Conservation (phyloP, 179 eudicot species). For the Camellia oleifera region DNA sequence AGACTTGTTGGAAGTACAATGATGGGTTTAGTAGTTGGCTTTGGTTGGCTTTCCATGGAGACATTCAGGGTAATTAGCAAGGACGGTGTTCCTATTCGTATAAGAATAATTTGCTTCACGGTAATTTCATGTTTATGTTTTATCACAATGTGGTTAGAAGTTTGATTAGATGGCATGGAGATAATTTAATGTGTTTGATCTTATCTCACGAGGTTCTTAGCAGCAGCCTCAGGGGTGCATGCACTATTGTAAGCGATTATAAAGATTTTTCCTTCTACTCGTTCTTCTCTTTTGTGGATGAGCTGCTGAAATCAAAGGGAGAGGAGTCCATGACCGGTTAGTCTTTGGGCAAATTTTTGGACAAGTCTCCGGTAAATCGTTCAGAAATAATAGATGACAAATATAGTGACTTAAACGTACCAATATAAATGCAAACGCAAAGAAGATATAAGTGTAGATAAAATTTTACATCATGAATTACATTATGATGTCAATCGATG, state of each 20-base stretch:
- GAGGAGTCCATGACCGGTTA: no score
- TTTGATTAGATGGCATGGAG: neutral
- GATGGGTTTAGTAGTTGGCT: slow-evolving; percentile 23
- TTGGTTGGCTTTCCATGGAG: slow-evolving; percentile 30
- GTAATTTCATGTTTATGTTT: slow-evolving; percentile 9
- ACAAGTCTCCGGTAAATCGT: no score
- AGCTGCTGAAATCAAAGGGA: slow-evolving; percentile 22
- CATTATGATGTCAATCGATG: no score
- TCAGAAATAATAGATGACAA: no score
- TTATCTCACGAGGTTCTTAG: slow-evolving; percentile 18
- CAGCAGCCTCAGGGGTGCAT: slow-evolving; percentile 19
- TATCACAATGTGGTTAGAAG: neutral
- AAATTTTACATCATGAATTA: no score
- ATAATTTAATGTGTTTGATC: neutral
- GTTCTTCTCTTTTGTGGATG: slow-evolving; percentile 27
- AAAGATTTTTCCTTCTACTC: slow-evolving; percentile 27
- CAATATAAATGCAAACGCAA: no score
- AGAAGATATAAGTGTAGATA: no score
- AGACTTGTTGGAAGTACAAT: no score
- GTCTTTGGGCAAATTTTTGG: no score
- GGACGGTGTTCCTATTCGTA: slow-evolving; percentile 16
- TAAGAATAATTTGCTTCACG: slow-evolving; percentile 16
- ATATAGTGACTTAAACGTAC: no score
- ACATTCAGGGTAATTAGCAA: slow-evolving; percentile 24
- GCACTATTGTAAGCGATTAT: no score